Conservation (phyloP, 2,329 filamentous ascomycete genomes). For the Pseudogymnoascus sp. region DNA sequence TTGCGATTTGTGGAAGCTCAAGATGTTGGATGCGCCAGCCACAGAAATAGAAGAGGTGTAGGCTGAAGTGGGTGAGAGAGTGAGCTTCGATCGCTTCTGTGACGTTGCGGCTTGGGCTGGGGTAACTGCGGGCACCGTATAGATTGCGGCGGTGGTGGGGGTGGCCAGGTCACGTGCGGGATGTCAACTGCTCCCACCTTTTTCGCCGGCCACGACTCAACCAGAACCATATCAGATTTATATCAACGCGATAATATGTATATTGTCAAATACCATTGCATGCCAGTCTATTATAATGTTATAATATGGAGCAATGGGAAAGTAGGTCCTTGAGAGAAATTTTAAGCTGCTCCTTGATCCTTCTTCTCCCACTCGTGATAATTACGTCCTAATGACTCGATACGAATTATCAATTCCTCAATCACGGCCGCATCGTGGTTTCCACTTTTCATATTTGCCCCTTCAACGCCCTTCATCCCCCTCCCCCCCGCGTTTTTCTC, state of each 20-base stretch:
- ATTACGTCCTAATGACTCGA: slow-evolving; percentile 8
- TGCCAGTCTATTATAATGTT: neutral
- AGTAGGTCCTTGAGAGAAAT: neutral
- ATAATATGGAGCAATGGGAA: neutral
- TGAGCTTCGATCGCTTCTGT: slow-evolving; percentile 13
- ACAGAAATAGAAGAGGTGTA: slow-evolving; percentile 10
- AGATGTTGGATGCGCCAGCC: slow-evolving; percentile 10
- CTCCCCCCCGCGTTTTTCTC: neutral
- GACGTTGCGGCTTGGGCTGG: slow-evolving; percentile 10
- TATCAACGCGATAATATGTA: neutral
- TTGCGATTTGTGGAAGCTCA: slow-evolving; percentile 17
- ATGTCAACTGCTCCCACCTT: neutral
- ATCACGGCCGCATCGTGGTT: slow-evolving; percentile 1
- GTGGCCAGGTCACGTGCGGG: neutral
- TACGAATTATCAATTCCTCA: slow-evolving; percentile 8
- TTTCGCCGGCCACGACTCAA: neutral
- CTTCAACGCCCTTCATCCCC: neutral
- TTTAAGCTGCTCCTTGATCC: neutral
- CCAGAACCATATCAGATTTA: neutral
- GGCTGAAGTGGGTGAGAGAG: slow-evolving; percentile 2
- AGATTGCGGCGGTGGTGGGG: slow-evolving; percentile 9
- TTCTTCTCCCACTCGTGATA: neutral
- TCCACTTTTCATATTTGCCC: slow-evolving; percentile 2
- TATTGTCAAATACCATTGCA: neutral
- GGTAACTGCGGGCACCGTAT: slow-evolving; percentile 10